Conservation (phyloP, 192 early-diverging fungal species). For the Coemansia sp. region DNA sequence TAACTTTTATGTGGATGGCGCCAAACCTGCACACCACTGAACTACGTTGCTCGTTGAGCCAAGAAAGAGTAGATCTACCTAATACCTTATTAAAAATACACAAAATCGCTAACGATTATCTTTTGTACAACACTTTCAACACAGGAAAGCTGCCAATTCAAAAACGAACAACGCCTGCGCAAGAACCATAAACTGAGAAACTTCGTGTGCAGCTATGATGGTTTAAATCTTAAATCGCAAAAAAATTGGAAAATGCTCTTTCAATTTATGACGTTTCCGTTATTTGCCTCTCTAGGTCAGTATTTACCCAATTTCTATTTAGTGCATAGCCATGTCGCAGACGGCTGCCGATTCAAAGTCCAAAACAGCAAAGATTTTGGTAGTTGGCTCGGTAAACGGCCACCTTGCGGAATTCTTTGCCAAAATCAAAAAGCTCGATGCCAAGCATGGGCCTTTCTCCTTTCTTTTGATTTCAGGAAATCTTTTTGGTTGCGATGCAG, state of each 20-base stretch:
- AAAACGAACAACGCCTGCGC: background rate
- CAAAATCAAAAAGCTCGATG: conserved; percentile 73
- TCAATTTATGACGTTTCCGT: background rate
- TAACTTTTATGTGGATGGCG: conserved; percentile 82
- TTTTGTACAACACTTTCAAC: too few relatives aligned
- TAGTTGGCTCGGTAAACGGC: conserved; percentile 75
- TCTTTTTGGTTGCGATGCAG: conserved; percentile 62
- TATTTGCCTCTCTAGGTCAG: background rate
- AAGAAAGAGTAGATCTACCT: background rate
- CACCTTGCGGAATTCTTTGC: conserved; percentile 64
- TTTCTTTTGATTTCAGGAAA: conserved; percentile 78
- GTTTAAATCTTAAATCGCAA: too few relatives aligned
- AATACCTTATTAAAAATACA: background rate
- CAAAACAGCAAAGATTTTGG: conserved; percentile 52
- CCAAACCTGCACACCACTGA: conserved; percentile 53
- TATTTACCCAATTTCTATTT: background rate
- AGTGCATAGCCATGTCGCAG: background rate
- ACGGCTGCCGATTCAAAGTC: too few relatives aligned
- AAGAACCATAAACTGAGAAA: background rate
- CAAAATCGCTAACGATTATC: background rate
- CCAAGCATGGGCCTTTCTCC: conserved; percentile 87
- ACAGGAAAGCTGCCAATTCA: too few relatives aligned
- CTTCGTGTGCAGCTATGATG: too few relatives aligned
- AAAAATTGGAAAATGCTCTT: too few relatives aligned
- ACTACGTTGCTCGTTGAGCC: background rate